phyloP scores from a whole-genome alignment of 192 early-diverging fungal species.

The Glomus cerebriforme region DNA sequence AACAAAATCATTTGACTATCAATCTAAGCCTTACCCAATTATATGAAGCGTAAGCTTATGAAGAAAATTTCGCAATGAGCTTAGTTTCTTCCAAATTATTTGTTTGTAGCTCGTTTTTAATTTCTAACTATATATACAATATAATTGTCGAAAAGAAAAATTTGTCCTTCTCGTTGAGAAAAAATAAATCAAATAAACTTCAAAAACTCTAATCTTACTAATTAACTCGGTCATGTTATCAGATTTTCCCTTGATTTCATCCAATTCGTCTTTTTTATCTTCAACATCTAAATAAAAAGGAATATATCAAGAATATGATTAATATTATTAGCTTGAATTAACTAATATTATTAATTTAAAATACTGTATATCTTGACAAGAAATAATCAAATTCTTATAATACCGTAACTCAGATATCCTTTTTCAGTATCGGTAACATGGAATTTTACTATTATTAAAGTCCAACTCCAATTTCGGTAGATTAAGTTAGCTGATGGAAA shows the following conservation, averaged over 20 bases:
- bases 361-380: too few species aligned
- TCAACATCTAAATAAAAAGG: slow-evolving; percentile 50
- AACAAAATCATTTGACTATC: slow-evolving; percentile 16
- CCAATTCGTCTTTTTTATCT: slow-evolving; percentile 71
- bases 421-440: slow-evolving; percentile 68
- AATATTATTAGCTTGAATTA: not conserved
- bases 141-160: too few species aligned
- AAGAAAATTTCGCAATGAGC: slow-evolving; percentile 54
- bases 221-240: slow-evolving; percentile 66
- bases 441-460: too few species aligned
- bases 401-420: slow-evolving; percentile 64
- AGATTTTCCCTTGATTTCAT: slow-evolving; percentile 64
- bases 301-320: not conserved
- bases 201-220: too few species aligned
- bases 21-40: slow-evolving; percentile 39
- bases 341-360: too few species aligned
- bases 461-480: slow-evolving; percentile 67
- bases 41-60: slow-evolving; percentile 58
- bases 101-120: slow-evolving; percentile 70
- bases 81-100: slow-evolving; percentile 58
- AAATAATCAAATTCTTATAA: too few species aligned
- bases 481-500: slow-evolving; percentile 59
- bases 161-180: too few species aligned
- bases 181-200: too few species aligned
- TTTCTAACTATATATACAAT: slow-evolving; percentile 43